Conservation (phyloP, 192 early-diverging fungal genomes). For the Coemansia sp. region DNA sequence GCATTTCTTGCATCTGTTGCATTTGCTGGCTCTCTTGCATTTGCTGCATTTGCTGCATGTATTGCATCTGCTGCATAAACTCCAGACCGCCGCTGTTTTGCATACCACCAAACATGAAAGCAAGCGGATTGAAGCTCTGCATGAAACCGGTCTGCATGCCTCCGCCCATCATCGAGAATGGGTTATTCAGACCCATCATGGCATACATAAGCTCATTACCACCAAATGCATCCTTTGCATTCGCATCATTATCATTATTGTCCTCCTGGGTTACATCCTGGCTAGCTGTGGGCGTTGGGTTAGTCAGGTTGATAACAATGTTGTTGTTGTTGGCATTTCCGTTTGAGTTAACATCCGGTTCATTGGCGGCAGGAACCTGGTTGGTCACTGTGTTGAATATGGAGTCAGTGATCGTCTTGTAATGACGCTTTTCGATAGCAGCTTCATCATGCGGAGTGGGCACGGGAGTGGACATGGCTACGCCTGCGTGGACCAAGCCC, state of each 20-base stretch:
- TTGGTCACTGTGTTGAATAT: not conserved
- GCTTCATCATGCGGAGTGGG: not conserved
- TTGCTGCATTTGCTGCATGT: not conserved
- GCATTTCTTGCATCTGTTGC: not conserved
- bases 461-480: not conserved
- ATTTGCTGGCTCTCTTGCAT: not conserved
- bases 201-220: not conserved
- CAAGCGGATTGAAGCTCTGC: not conserved
- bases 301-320: conserved; percentile 1
- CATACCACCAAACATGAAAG: not conserved
- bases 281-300: not conserved
- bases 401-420: conserved; percentile 3
- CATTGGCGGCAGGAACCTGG: not conserved
- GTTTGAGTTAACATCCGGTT: conserved; percentile 1
- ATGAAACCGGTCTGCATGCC: not conserved
- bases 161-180: not conserved
- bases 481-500: conserved; percentile 5
- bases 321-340: conserved; percentile 12
- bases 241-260: not conserved
- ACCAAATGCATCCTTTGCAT: not conserved
- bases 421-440: conserved; percentile 1
- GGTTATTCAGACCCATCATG: not conserved
- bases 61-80: not conserved
- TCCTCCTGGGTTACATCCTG: not conserved
- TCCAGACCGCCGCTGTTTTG: not conserved